Percentiles rank a stretch among this genome's conserved stretches.
Evolutionary conservation across 2,329 filamentous ascomycete species (phyloP).

Genomic region (Periglandula ipomoeae): DNA sequence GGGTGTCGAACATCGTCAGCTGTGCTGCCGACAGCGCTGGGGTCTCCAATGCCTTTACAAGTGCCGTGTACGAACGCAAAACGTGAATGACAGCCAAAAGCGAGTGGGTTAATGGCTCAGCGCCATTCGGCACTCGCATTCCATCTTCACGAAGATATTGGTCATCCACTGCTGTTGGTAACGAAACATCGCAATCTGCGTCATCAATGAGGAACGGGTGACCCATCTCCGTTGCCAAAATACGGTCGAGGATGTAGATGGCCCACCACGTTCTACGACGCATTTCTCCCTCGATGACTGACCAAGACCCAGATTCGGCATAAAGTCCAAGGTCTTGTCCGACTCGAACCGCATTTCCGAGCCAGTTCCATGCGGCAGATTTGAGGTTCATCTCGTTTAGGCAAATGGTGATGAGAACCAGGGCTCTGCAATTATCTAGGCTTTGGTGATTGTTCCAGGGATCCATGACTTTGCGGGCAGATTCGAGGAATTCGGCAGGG

Average conservation of each 20-base stretch:
- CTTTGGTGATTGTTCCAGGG: constrained; percentile 73
- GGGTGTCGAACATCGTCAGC: constrained; percentile 69
- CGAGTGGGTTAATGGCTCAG: constrained; percentile 54
- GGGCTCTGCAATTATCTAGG: constrained; percentile 64
- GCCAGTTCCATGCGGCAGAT: constrained; percentile 77
- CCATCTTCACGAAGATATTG: constrained; percentile 58
- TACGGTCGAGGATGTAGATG: constrained; percentile 79
- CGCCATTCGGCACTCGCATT: constrained; percentile 41
- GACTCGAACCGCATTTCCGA: constrained; percentile 68
- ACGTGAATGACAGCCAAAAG: constrained; percentile 75
- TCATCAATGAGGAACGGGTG: constrained; percentile 79
- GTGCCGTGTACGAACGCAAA: constrained; percentile 63
- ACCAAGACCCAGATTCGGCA: constrained; percentile 62
- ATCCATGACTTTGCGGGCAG: constrained; percentile 60
- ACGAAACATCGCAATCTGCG: constrained; percentile 72
- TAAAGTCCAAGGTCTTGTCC: constrained; percentile 81
- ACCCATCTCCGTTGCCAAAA: constrained; percentile 70
- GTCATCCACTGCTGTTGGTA: constrained; percentile 76
- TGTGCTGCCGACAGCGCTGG: constrained; percentile 56
- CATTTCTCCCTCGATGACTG: constrained; percentile 74
- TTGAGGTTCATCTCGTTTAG: constrained; percentile 80
- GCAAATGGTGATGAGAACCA: constrained; percentile 68
- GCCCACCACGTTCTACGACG: constrained; percentile 88
- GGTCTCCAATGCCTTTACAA: constrained; percentile 63
- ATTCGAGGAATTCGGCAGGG: constrained; percentile 59